phyloP scores from a whole-genome alignment of 345 rosid species.

The Durio zibethinus region DNA sequence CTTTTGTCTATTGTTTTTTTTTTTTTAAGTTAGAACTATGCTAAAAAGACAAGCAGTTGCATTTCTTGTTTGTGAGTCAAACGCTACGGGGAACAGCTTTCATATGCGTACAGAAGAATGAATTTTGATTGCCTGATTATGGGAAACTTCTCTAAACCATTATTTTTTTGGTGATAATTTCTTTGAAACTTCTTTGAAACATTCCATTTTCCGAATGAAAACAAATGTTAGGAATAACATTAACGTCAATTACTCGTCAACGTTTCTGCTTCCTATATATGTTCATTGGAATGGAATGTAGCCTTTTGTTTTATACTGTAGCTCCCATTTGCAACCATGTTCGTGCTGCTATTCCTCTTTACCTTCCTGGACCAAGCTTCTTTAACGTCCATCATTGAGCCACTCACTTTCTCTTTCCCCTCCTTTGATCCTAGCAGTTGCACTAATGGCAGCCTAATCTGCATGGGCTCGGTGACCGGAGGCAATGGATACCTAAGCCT shows the following conservation, averaged over 20 bases:
- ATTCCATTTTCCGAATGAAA: neutral
- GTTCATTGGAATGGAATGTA: neutral
- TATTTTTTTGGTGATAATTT: neutral
- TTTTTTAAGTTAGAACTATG: neutral
- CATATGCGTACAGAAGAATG: constrained; percentile 14
- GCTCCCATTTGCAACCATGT: constrained; percentile 14
- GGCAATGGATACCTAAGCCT: constrained; percentile 28
- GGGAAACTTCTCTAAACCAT: neutral
- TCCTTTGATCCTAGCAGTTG: constrained; percentile 25
- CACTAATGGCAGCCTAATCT: constrained; percentile 22
- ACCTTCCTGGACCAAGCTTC: constrained; percentile 22
- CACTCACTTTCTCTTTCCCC: constrained; percentile 17
- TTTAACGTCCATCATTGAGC: neutral
- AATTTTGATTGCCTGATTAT: constrained; percentile 8
- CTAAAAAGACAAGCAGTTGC: constrained; percentile 5
- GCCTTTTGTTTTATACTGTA: neutral
- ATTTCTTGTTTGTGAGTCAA: constrained; percentile 12
- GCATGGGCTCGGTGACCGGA: constrained; percentile 26
- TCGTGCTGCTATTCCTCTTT: constrained; percentile 14
- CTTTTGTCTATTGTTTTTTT: neutral
- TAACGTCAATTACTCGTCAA: neutral
- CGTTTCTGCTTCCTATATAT: neutral
- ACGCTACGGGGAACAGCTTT: neutral
- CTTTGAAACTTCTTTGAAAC: neutral
- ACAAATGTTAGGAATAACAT: neutral